phyloP scores from a whole-genome alignment of 1,139 yeast species.

The Debaryomyces udenii region DNA sequence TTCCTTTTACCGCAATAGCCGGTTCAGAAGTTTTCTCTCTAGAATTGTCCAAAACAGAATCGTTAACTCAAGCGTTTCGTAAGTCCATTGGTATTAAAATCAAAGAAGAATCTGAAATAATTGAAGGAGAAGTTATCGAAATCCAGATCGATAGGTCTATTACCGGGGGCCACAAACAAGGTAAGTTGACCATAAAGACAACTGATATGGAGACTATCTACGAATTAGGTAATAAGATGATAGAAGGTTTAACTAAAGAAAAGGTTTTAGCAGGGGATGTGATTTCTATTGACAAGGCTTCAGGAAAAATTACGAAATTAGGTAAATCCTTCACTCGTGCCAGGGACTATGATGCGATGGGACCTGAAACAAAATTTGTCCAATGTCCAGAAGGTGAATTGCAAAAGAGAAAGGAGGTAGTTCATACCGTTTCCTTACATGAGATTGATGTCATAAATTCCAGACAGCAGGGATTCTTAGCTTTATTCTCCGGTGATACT shows the following conservation, averaged over 20 bases:
- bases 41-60: conserved; percentile 93
- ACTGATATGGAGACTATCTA: conserved; percentile 99
- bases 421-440: conserved; percentile 93
- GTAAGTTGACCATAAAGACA: conserved; percentile 94
- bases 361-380: conserved; percentile 95
- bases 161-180: conserved; percentile 98
- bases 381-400: conserved; percentile 99
- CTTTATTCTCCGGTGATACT: conserved; percentile 94
- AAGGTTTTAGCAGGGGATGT: conserved; percentile 98
- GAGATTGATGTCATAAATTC: conserved; percentile 98
- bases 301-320: conserved; percentile 89
- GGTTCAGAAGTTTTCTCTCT: conserved; percentile 92
- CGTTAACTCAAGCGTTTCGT: conserved; percentile 93
- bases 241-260: conserved; percentile 92
- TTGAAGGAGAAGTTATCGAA: conserved; percentile 98
- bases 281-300: conserved; percentile 91
- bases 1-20: conserved; percentile 93
- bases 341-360: conserved; percentile 99
- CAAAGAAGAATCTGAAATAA: conserved; percentile 94
- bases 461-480: conserved; percentile 96
- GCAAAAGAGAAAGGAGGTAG: conserved; percentile 92
- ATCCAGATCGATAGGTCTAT: conserved; percentile 95
- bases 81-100: conserved; percentile 93
- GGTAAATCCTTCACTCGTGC: conserved; percentile 97
- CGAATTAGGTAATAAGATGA: conserved; percentile 96